Base-by-base conservation (phyloP, 2,329 filamentous ascomycete genomes). In the Coniochaeta sp. region DNA sequence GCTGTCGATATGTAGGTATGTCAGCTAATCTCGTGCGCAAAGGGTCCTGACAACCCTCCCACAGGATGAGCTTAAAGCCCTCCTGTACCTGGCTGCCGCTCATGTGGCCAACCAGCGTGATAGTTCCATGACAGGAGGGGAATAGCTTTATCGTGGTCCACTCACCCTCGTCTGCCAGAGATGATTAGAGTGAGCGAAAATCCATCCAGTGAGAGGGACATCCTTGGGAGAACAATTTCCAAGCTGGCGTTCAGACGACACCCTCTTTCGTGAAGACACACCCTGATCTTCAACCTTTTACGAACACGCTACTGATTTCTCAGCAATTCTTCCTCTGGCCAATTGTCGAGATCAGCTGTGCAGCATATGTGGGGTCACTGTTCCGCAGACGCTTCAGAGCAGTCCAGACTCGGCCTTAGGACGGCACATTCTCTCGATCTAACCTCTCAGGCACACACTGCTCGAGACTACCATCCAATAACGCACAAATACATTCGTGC, bases 51-150 rank as follows among this genome's bases (percentile, higher is more conserved):
- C 30, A 16, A 26, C 30, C 34, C 34, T 56, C n/a, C 30, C 17
- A 3, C 34, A 56, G 17, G 54, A 34, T 56, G 54, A 7, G 34
- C 54, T 32, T 24, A 26, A 34, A 56, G 22, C 28, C 19, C 17
- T 56, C 34, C 34, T 36, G 54, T 56, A n/a, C 54, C 54, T 56
- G 54, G 30, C 54, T 22, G 30, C n/a, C 30, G 54, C 17, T 38
- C 54, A 56, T 38, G 34, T 56, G 54, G 54, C 54, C 54, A 38
- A 34, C 54, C 54, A 56, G 54, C 54, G n/a, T 56, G 54, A 56
- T 17, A 56, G 19, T 56, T 38, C n/a, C 8, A 26, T 34, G 54
- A 34, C 54, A 56, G 54, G 34, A 56, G 28, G 19, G 54, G 54
- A 14, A 38, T 52, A 52, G 47, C 47, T 28, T 24, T 52, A 17